These are phyloP conservation scores for Lachancea cidri DNA, from an alignment of 805 yeast genomes.

Conservation along the genomic window DNA sequence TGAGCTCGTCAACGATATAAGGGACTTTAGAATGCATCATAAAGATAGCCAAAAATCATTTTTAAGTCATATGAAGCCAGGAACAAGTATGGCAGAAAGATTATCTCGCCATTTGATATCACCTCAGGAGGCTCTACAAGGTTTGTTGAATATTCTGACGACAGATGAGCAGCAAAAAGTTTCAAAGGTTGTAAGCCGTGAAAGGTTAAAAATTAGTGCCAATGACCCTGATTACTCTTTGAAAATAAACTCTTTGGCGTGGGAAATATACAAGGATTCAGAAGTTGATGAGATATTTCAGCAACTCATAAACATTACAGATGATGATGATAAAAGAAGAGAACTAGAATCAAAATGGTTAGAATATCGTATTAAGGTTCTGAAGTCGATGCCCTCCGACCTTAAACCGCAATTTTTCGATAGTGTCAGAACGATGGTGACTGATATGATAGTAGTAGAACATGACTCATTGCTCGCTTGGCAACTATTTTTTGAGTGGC, in stretches of 20 bases:
- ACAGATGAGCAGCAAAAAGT: slow-evolving; percentile 39
- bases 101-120: slow-evolving; percentile 44
- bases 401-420: slow-evolving; percentile 36
- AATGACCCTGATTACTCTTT: slow-evolving; percentile 38
- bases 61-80: slow-evolving; percentile 50
- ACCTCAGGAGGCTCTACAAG: slow-evolving; percentile 41
- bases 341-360: slow-evolving; percentile 56
- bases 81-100: slow-evolving; percentile 47
- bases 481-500: slow-evolving; percentile 70
- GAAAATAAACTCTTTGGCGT: slow-evolving; percentile 34
- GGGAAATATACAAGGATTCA: slow-evolving; percentile 47
- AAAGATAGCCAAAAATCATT: slow-evolving; percentile 42
- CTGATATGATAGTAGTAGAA: slow-evolving; percentile 67
- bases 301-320: slow-evolving; percentile 49
- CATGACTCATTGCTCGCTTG: slow-evolving; percentile 62
- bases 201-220: slow-evolving; percentile 45
- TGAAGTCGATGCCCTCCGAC: slow-evolving; percentile 47
- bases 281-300: slow-evolving; percentile 50
- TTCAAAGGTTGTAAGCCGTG: slow-evolving; percentile 40
- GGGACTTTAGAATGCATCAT: slow-evolving; percentile 39
- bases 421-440: slow-evolving; percentile 51
- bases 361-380: slow-evolving; percentile 47
- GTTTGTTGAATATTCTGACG: slow-evolving; percentile 39
- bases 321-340: slow-evolving; percentile 58
- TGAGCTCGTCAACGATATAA: slow-evolving; percentile 46